Evolutionary conservation across 768 basidiomycete species (phyloP), one percentile per base, ranked within the genome.

Genomic region (Hypsizygus marmoreus): DNA sequence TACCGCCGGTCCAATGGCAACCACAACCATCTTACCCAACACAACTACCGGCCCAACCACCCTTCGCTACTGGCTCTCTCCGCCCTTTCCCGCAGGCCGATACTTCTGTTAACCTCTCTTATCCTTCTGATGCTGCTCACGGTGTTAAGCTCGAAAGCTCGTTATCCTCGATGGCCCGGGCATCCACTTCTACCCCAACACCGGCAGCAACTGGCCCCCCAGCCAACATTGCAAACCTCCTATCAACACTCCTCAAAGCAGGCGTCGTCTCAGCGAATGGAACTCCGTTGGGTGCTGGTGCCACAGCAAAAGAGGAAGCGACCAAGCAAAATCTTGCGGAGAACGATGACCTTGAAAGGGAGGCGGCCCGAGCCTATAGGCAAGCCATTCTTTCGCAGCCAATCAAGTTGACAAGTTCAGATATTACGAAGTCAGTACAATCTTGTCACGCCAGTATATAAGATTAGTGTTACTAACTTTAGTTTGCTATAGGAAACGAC

Each of bases 211-310:
- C 59, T 34, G 49, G 71, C 30, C 53, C 68, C 24, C 58, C 67
- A 25, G 65, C 57, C 31, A 75, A 75, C 55, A 80, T 88, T 47
- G 61, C 78, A 24, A 77, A 74, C 58, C 70, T 91, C 26, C 76
- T 84, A 48, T 81, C 80, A 32, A 81, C 84, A 2, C 74, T 93
- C 19, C 61, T 90, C 42, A 89, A 86, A 65, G 86, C 90, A n/a
- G 91, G 91, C 45, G 77, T 91, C 7, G 80, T 91, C 17, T 73
- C 82, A 19, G 69, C 75, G 30, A 74, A 70, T 33, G 72, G 69
- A 28, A 80, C 81, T 14, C 76, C 84, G 5, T 59, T 67, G 20
- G 77, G 77, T 26, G 74, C 78, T 17, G 75, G 76, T 44, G 62
- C 71, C 8, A 68, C 72, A 1, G 60, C 62, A 8, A 66, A 72